These are phyloP conservation scores for Bipolaris sorokiniana DNA, from an alignment of 2,329 filamentous ascomycete genomes.

Conservation along the genomic window DNA sequence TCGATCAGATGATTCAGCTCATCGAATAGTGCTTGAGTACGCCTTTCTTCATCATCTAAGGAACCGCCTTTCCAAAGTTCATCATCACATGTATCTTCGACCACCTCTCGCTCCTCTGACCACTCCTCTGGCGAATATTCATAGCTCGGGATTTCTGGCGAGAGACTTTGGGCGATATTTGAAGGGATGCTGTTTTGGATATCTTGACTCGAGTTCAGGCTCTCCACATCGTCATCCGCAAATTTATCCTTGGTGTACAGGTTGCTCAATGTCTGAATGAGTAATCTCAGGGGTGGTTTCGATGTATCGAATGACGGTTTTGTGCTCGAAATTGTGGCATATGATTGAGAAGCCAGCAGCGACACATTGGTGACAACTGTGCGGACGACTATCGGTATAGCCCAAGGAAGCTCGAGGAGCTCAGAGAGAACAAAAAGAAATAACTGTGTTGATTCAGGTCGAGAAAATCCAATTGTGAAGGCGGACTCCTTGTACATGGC, in stretches of 20 bases:
- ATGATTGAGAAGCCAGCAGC: neutral
- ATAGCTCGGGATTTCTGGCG: neutral
- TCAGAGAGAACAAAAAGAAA: neutral
- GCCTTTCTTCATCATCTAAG: neutral
- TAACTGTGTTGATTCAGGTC: neutral
- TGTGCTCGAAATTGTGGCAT: neutral
- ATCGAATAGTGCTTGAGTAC: neutral
- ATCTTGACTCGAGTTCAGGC: neutral
- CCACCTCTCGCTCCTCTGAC: neutral
- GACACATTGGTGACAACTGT: neutral
- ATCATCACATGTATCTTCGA: neutral
- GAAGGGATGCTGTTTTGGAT: neutral
- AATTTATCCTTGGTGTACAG: neutral
- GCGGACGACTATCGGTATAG: neutral
- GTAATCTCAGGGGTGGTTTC: neutral
- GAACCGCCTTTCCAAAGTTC: neutral
- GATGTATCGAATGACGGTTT: neutral
- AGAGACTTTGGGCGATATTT: neutral
- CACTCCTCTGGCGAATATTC: neutral
- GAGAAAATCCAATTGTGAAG: neutral
- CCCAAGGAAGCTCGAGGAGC: neutral
- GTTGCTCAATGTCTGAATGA: neutral
- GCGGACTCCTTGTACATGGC: neutral
- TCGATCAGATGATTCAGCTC: conserved; percentile 2
- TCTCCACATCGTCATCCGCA: neutral